Percentiles rank a stretch among this genome's conserved stretches.
These are phyloP conservation scores for Talaromyces liani DNA, from an alignment of 495 filamentous ascomycete genomes.

Conservation along the genomic window DNA sequence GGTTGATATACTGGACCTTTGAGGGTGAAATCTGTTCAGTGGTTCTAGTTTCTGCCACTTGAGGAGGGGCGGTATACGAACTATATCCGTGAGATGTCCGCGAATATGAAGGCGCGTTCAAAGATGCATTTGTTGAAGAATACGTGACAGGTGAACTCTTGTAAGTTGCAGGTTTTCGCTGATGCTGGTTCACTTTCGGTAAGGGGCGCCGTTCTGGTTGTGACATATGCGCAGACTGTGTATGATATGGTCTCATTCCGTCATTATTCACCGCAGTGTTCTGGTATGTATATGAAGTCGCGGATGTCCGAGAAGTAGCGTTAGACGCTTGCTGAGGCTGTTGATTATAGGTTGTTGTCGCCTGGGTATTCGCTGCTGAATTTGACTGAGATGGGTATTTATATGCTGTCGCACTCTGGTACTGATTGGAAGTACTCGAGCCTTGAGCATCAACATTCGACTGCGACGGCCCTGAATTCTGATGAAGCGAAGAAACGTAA, in stretches of 20 bases:
- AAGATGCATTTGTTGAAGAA: background rate
- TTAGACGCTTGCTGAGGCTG: background rate
- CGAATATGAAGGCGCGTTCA: background rate
- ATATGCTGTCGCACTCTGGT: background rate
- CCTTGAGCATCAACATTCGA: background rate
- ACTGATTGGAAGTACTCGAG: background rate
- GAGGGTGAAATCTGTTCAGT: background rate
- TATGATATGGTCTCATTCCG: background rate
- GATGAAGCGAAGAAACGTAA: background rate
- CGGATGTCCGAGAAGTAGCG: background rate
- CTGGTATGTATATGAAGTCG: background rate
- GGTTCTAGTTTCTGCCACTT: background rate
- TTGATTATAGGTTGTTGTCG: background rate
- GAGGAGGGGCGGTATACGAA: background rate
- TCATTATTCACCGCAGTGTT: background rate
- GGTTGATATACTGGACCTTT: conserved; percentile 12
- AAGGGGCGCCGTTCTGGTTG: background rate
- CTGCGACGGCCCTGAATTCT: background rate
- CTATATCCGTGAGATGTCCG: background rate
- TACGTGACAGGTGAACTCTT: background rate
- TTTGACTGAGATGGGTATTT: background rate
- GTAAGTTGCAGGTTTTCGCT: background rate
- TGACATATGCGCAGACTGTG: background rate
- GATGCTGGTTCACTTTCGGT: background rate
- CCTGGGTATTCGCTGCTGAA: background rate